Base-by-base conservation (phyloP, 176 grass and related monocot species). In the Bromus sterilis region DNA sequence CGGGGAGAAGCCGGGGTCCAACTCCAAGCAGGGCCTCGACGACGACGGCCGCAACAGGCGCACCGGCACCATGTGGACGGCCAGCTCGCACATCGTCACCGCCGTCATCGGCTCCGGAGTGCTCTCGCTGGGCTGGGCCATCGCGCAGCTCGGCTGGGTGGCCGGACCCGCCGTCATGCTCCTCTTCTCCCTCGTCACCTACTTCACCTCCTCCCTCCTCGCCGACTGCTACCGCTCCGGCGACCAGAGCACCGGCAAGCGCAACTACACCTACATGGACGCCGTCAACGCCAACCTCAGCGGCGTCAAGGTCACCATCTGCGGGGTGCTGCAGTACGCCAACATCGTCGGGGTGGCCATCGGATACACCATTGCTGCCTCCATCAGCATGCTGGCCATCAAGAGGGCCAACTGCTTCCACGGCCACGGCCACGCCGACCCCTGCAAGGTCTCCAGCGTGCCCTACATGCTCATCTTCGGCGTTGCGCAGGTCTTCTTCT, bases 221-320 rank as follows among this genome's bases (percentile, higher is more conserved):
- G 49, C 83, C 43, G 97, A 99, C 83, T 96, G 97, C 80, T 99
- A 99, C 83, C 97, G 97, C 74, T 85, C 91, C 56, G 89, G 87
- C 24, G 91, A 99, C 82, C 29, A 59, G 33, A 48, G 37, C 85
- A 87, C 91, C 35, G 93, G 97, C 51, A 91, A 89, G 80, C 97
- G 97, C 24, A 96, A 93, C 85, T 96, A 96, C 82, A 99, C 93
- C 58, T 99, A 96, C 84, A 99, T 99, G 97, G 97, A 99, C 77
- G 97, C 93, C 10, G 97, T 99, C 20, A 82, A 86, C 29, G 83
- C 93, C 35, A 96, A 96, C 53, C 80, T 99, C 13, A 87, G 97
- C 79, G 93, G 93, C 1, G 21, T 93, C 85, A 96, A 96, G 72
- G 93, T 96, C 2, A 34, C 91, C 77, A 36, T 93, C 25, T 93